Evolutionary conservation across 768 basidiomycete species (phyloP).

Genomic region (Trametes elegans): DNA sequence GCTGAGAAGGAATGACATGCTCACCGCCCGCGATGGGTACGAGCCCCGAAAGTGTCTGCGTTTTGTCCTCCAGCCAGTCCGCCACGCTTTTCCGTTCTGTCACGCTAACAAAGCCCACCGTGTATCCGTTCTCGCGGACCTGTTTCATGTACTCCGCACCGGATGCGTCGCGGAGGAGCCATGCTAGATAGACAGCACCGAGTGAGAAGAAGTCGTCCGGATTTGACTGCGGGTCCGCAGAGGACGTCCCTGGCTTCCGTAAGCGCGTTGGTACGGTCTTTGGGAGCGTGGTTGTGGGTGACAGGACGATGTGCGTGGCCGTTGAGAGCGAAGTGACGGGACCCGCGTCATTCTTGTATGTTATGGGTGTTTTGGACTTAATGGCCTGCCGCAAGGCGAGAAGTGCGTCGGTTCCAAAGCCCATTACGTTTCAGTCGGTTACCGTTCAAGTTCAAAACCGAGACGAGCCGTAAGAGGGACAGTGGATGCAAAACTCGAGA

Average conservation of each 20-base stretch:
- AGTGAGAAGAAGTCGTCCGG: slow-evolving; percentile 71
- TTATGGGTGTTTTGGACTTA: slow-evolving; percentile 48
- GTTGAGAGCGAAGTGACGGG: slow-evolving; percentile 46
- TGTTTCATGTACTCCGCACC: slow-evolving; percentile 89
- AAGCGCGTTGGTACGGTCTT: slow-evolving; percentile 80
- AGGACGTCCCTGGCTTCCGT: slow-evolving; percentile 54
- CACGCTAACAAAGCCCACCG: slow-evolving; percentile 77
- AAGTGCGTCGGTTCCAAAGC: slow-evolving; percentile 44
- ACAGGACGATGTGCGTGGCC: slow-evolving; percentile 68
- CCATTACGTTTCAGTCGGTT: slow-evolving; percentile 1
- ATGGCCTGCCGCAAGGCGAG: slow-evolving; percentile 62
- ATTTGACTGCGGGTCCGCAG: slow-evolving; percentile 36
- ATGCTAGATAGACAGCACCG: slow-evolving; percentile 84
- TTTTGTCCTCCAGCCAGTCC: slow-evolving; percentile 74
- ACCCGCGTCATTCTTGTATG: slow-evolving; percentile 41
- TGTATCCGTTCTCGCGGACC: slow-evolving; percentile 69
- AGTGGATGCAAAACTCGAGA: too few species aligned
- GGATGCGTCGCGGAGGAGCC: slow-evolving; percentile 67
- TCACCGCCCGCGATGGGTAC: slow-evolving; percentile 6
- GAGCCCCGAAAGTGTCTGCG: slow-evolving; percentile 28
- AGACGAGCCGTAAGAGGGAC: too few species aligned
- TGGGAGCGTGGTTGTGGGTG: slow-evolving; percentile 50
- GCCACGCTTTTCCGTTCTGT: slow-evolving; percentile 85
- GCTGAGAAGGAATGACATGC: background rate
- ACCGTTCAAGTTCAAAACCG: background rate